Evolutionary conservation across 495 filamentous ascomycete genomes (phyloP).

Genomic region (Usnea hakonensis): DNA sequence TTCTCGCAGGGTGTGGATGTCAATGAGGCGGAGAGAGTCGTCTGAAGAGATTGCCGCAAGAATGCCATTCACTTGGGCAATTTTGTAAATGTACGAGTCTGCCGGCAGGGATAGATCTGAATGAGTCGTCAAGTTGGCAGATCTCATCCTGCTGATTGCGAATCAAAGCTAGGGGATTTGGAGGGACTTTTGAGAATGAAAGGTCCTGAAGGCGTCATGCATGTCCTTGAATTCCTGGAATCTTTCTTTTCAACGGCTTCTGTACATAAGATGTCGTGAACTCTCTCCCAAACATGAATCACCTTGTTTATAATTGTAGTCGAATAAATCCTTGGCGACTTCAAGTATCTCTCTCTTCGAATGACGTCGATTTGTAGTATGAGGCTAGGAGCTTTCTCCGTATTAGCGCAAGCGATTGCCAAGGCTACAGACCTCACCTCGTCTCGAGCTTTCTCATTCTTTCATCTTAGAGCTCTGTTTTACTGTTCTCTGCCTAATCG

Average conservation of each 20-base stretch:
- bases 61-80: slow-evolving; percentile 23
- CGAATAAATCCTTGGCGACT: too few species aligned
- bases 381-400: background rate
- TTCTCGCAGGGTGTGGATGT: slow-evolving; percentile 34
- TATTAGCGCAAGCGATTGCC: background rate
- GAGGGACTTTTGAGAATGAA: background rate
- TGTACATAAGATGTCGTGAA: background rate
- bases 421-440: background rate
- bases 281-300: background rate
- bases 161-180: background rate
- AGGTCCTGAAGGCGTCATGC: background rate
- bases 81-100: slow-evolving; percentile 47
- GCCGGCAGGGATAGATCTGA: slow-evolving; percentile 41
- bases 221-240: background rate
- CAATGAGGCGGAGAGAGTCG: slow-evolving; percentile 46
- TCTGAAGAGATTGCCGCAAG: slow-evolving; percentile 51
- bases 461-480: background rate
- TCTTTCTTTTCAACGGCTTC: background rate
- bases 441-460: background rate
- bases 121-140: slow-evolving; percentile 17
- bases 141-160: background rate
- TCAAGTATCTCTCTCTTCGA: background rate
- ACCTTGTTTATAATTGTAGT: too few species aligned
- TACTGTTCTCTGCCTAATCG: background rate
- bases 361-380: background rate